These are phyloP conservation scores for Mycothermus thermophilus DNA, from an alignment of 495 filamentous ascomycete species.

Conservation along the genomic window DNA sequence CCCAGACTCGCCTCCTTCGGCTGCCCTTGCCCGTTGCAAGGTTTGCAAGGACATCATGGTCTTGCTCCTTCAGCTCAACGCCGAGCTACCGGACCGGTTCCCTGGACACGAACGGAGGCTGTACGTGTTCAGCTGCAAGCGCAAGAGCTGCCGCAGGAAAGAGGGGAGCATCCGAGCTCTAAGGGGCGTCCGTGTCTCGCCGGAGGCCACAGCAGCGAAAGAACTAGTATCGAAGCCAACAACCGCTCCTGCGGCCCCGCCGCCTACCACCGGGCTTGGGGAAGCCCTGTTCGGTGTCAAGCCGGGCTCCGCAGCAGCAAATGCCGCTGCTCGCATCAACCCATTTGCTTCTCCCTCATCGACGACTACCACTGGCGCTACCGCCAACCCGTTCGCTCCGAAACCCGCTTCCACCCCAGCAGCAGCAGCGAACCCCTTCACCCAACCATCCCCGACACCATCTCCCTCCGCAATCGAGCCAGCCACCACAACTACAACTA, in stretches of 20 bases:
- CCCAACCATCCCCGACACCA: constrained; percentile 3
- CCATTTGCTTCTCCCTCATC: constrained; percentile 36
- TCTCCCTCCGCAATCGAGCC: constrained; percentile 6
- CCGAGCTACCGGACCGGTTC: constrained; percentile 73
- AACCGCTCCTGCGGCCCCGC: constrained; percentile 1
- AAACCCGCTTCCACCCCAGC: constrained; percentile 11
- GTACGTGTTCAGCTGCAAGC: constrained; percentile 69
- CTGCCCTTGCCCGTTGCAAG: constrained; percentile 71
- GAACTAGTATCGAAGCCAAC: constrained; percentile 11
- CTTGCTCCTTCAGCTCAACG: constrained; percentile 81
- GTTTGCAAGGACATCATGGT: constrained; percentile 75
- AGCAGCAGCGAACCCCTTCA: constrained; percentile 22
- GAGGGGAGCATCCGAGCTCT: constrained; percentile 64
- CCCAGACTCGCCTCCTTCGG: constrained; percentile 51
- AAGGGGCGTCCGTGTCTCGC: constrained; percentile 43
- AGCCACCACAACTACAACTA: constrained; percentile 15
- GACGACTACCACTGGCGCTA: neutral
- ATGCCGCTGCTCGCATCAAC: constrained; percentile 23
- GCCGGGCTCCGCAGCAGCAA: constrained; percentile 9
- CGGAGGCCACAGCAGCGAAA: constrained; percentile 10
- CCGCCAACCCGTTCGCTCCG: constrained; percentile 22
- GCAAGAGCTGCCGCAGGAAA: constrained; percentile 70
- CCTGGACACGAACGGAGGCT: constrained; percentile 73
- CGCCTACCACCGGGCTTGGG: constrained; percentile 33
- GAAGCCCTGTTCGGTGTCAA: constrained; percentile 42